Evolutionary conservation across 73 alveolate genomes (phyloP).

Genomic region (Paraurostyla sp.): DNA sequence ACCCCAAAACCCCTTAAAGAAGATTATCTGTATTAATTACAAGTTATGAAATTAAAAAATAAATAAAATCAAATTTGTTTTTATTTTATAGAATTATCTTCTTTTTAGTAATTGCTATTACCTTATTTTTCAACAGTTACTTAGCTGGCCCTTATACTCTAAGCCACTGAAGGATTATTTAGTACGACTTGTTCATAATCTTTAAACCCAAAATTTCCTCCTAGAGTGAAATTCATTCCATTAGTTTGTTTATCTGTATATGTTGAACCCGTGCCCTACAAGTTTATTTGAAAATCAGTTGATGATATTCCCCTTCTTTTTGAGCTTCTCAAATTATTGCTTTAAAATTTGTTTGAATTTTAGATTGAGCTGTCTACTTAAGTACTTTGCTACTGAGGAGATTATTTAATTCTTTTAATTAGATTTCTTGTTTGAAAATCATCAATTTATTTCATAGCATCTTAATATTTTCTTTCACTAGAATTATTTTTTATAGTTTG

Average conservation of each 20-base stretch:
- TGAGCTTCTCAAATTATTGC: neutral
- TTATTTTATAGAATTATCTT: too few relatives aligned
- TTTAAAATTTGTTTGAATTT: neutral
- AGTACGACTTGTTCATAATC: too few relatives aligned
- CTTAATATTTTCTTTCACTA: neutral
- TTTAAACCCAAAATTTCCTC: slow-evolving; percentile 5
- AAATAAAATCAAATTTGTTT: too few relatives aligned
- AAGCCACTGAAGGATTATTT: too few relatives aligned
- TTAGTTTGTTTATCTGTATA: too few relatives aligned
- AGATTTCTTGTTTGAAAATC: neutral
- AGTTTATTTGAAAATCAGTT: neutral
- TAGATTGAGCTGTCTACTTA: neutral
- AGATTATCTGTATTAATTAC: too few relatives aligned
- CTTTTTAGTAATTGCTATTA: too few relatives aligned
- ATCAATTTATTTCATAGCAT: neutral
- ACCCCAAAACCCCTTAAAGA: too few relatives aligned
- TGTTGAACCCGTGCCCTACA: neutral
- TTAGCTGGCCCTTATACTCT: too few relatives aligned
- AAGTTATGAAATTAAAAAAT: too few relatives aligned
- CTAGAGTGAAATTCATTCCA: slow-evolving; percentile 40
- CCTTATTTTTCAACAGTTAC: too few relatives aligned
- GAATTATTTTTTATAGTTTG: neutral
- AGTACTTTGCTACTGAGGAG: neutral
- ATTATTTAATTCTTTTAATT: neutral
- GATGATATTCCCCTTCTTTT: neutral